These are phyloP conservation scores for Epicoccum nigrum DNA, from an alignment of 2,329 filamentous ascomycete genomes.

Conservation along the genomic window DNA sequence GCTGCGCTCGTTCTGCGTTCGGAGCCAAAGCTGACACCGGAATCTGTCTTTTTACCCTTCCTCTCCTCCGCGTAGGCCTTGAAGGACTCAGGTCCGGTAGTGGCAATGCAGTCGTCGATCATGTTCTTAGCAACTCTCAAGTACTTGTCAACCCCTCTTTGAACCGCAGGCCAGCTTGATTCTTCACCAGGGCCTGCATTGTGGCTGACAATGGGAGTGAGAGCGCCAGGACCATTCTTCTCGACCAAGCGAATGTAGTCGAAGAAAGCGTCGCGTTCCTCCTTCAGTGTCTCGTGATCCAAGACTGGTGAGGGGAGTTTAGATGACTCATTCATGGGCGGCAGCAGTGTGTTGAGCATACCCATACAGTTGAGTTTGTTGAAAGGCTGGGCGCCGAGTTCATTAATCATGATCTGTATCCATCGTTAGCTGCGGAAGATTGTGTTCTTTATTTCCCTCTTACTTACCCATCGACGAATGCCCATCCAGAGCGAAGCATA, in stretches of 20 bases:
- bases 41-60: slow-evolving; percentile 65
- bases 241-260: slow-evolving; percentile 66
- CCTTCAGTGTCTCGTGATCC: slow-evolving; percentile 58
- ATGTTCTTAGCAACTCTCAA: slow-evolving; percentile 64
- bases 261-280: slow-evolving; percentile 67
- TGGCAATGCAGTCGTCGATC: slow-evolving; percentile 64
- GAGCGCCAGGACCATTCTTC: slow-evolving; percentile 59
- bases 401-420: slow-evolving; percentile 66
- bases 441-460: background rate
- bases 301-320: slow-evolving; percentile 58
- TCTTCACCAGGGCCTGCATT: slow-evolving; percentile 58
- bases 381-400: slow-evolving; percentile 66
- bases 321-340: slow-evolving; percentile 54
- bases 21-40: slow-evolving; percentile 65
- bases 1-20: slow-evolving; percentile 41
- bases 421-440: slow-evolving; percentile 10
- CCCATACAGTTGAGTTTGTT: slow-evolving; percentile 70
- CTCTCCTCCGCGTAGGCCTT: slow-evolving; percentile 41
- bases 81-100: slow-evolving; percentile 48
- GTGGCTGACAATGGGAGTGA: slow-evolving; percentile 61
- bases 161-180: slow-evolving; percentile 61
- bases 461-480: slow-evolving; percentile 66
- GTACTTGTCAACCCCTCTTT: slow-evolving; percentile 62
- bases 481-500: slow-evolving; percentile 68
- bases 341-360: slow-evolving; percentile 72